Conservation (phyloP, 495 filamentous ascomycete species). For the Penicillium angulare region DNA sequence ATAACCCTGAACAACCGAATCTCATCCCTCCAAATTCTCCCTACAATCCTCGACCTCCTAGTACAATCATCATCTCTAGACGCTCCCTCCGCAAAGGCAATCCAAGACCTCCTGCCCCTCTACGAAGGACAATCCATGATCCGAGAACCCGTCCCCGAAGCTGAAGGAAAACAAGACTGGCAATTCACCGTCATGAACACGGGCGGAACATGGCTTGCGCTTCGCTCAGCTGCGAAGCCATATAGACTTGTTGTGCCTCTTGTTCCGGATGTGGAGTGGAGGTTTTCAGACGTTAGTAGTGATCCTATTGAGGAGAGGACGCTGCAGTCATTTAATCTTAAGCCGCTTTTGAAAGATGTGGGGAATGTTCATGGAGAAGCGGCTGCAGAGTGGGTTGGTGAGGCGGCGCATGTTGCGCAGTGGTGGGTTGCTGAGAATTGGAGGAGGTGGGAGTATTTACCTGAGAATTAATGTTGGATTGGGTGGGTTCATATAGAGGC, state of each 20-base stretch:
- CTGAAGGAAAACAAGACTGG: slow-evolving; percentile 29
- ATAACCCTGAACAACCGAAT: slow-evolving; percentile 34
- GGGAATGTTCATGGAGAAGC: slow-evolving; percentile 26
- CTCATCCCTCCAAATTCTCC: slow-evolving; percentile 38
- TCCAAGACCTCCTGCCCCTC: slow-evolving; percentile 35
- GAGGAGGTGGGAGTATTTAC: slow-evolving; percentile 31
- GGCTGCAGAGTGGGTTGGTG: slow-evolving; percentile 36
- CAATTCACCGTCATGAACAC: slow-evolving; percentile 46
- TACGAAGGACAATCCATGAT: slow-evolving; percentile 48
- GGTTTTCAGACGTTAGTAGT: slow-evolving; percentile 34
- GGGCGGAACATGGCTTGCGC: slow-evolving; percentile 33
- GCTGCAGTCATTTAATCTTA: slow-evolving; percentile 25
- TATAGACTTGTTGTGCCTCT: slow-evolving; percentile 39
- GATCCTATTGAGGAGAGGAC: slow-evolving; percentile 34
- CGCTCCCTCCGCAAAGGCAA: slow-evolving; percentile 17
- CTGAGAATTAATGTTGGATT: slow-evolving; percentile 6
- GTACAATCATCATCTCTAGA: slow-evolving; percentile 33
- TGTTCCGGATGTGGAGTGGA: slow-evolving; percentile 34
- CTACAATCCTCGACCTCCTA: slow-evolving; percentile 43
- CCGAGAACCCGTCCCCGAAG: slow-evolving; percentile 24
- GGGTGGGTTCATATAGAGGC: too few relatives aligned
- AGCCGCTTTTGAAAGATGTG: slow-evolving; percentile 23
- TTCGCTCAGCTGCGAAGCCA: slow-evolving; percentile 29
- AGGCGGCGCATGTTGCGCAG: slow-evolving; percentile 35
- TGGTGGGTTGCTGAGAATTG: slow-evolving; percentile 40